A percentile compares a stretch with the other conserved stretches of the same genome.
These are phyloP conservation scores for Pythium myriotylum DNA, from an alignment of 352 stramenopile species.

Conservation along the genomic window DNA sequence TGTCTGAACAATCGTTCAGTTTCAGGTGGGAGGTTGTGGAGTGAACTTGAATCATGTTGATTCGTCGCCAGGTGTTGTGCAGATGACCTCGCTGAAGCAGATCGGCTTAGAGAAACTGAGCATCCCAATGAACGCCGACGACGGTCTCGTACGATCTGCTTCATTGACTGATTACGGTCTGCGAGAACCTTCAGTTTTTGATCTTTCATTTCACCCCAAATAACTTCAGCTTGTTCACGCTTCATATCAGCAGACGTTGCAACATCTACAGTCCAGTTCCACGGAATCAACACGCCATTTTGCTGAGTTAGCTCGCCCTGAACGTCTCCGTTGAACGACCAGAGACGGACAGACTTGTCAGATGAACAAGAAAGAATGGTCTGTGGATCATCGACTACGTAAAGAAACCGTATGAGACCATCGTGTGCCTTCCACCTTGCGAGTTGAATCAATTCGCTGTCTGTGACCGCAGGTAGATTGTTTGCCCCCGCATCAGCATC, in stretches of 20 bases:
- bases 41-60: neutral
- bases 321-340: conserved; percentile 48
- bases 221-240: conserved; percentile 46
- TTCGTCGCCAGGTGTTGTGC: too few relatives aligned
- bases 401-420: conserved; percentile 50
- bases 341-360: conserved; percentile 65
- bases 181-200: conserved; percentile 42
- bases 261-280: conserved; percentile 58
- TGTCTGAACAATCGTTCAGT: conserved; percentile 64
- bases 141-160: conserved; percentile 13
- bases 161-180: conserved; percentile 29
- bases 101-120: neutral
- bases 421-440: conserved; percentile 57
- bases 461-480: conserved; percentile 1
- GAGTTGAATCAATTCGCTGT: conserved; percentile 40
- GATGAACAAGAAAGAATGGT: conserved; percentile 64
- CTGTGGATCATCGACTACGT: conserved; percentile 60
- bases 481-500: neutral
- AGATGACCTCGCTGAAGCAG: neutral
- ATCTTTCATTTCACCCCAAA: conserved; percentile 64
- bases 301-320: conserved; percentile 31
- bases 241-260: conserved; percentile 39
- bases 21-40: conserved; percentile 7
- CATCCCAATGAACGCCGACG: conserved; percentile 20
- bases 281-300: conserved; percentile 14